Evolutionary conservation across 2,329 filamentous ascomycete species (phyloP).

Genomic region (Golovinomyces cichoracearum): DNA sequence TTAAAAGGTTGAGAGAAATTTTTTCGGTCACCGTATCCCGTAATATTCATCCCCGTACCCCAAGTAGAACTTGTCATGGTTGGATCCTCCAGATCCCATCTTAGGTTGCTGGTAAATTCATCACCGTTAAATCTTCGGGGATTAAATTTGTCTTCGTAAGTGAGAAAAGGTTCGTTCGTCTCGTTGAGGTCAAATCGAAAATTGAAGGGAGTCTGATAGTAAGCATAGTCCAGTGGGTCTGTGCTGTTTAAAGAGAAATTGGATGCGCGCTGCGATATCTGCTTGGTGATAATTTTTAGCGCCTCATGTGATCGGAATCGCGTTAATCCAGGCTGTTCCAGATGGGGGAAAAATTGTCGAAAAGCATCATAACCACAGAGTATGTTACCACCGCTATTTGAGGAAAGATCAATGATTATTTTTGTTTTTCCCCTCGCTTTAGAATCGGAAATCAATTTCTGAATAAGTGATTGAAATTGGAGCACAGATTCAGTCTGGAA

Average conservation of each 20-base stretch:
- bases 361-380: constrained; percentile 24
- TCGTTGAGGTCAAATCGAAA: constrained; percentile 9
- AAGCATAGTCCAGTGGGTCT: constrained; percentile 4
- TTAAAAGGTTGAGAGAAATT: constrained; percentile 16
- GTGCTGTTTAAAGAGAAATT: constrained; percentile 6
- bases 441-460: constrained; percentile 21
- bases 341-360: constrained; percentile 15
- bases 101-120: constrained; percentile 6
- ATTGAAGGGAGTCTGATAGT: constrained; percentile 6
- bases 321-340: constrained; percentile 9
- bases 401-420: constrained; percentile 34
- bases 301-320: constrained; percentile 9
- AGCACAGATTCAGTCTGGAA: constrained; percentile 7
- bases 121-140: constrained; percentile 6
- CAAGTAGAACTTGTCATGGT: constrained; percentile 6
- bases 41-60: constrained; percentile 12
- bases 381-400: constrained; percentile 31
- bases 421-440: constrained; percentile 25
- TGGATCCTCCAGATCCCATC: constrained; percentile 10
- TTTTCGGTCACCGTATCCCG: constrained; percentile 13
- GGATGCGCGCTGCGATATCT: constrained; percentile 5
- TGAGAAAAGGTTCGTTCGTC: constrained; percentile 7
- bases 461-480: constrained; percentile 9
- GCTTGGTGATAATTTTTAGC: constrained; percentile 6
- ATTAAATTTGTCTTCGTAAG: constrained; percentile 7